phyloP scores from a whole-genome alignment of 208 protist genomes.

The Acanthamoeba culbertsoni region DNA sequence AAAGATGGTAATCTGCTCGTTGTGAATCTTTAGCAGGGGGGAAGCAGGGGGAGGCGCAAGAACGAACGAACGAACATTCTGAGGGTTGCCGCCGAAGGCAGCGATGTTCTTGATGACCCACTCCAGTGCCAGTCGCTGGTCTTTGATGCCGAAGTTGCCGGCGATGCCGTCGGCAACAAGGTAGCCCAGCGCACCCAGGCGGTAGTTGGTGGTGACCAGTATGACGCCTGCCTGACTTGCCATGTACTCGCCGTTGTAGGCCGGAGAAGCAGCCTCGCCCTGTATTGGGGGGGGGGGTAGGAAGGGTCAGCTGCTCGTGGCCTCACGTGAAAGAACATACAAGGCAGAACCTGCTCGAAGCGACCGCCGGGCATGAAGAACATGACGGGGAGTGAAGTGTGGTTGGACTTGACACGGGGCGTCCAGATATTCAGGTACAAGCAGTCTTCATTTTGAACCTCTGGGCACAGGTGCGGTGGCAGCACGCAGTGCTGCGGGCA shows the following conservation, averaged over 20 bases:
- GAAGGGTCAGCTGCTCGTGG: no score
- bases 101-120: constrained; percentile 63
- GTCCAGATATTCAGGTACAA: constrained; percentile 34
- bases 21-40: no score
- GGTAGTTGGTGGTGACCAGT: constrained; percentile 56
- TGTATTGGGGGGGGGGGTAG: no score
- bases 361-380: background rate
- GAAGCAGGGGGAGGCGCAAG: background rate
- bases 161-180: background rate
- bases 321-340: no score
- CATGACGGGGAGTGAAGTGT: background rate
- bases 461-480: background rate
- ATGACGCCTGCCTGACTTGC: background rate
- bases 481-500: background rate
- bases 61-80: background rate
- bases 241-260: background rate
- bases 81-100: constrained; percentile 52
- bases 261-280: background rate
- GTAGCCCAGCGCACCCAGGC: constrained; percentile 66
- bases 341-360: background rate
- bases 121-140: constrained; percentile 52
- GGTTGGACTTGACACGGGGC: background rate
- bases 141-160: constrained; percentile 33
- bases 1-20: constrained; percentile 74
- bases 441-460: background rate